Evolutionary conservation across 768 basidiomycete genomes (phyloP).

Genomic region (Phanerochaete sordida): DNA sequence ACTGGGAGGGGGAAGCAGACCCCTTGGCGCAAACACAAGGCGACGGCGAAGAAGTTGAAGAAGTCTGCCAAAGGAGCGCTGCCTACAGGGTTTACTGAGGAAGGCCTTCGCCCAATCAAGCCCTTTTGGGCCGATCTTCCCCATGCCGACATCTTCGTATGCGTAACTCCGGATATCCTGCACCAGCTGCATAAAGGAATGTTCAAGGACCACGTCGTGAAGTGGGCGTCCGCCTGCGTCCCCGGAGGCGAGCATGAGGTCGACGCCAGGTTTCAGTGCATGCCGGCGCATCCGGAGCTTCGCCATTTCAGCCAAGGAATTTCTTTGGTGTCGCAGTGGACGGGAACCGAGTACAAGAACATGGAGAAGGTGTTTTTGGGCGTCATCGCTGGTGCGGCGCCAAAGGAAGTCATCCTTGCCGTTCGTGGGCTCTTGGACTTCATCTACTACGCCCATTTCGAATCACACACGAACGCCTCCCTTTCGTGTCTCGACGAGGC

Average conservation of each 20-base stretch:
- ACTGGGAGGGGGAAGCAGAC: neutral
- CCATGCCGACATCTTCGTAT: conserved; percentile 34
- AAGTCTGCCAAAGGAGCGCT: neutral
- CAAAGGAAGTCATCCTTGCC: conserved; percentile 17
- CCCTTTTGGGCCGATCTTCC: conserved; percentile 44
- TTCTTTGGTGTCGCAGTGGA: conserved; percentile 37
- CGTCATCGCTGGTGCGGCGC: conserved; percentile 21
- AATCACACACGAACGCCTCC: conserved; percentile 19
- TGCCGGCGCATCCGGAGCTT: conserved; percentile 29
- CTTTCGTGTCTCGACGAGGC: conserved; percentile 13
- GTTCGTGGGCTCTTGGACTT: conserved; percentile 26
- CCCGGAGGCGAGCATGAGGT: conserved; percentile 26
- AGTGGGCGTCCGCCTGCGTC: conserved; percentile 18
- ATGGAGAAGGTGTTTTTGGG: conserved; percentile 27
- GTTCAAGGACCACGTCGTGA: conserved; percentile 40
- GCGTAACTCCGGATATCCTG: conserved; percentile 39
- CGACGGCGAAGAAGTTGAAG: neutral
- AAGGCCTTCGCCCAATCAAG: conserved; percentile 14
- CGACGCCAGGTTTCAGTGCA: conserved; percentile 31
- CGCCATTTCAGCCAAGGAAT: conserved; percentile 43
- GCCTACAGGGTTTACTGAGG: conserved; percentile 1
- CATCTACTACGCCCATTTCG: conserved; percentile 25
- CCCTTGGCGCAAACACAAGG: conserved; percentile 1
- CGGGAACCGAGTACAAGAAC: conserved; percentile 39
- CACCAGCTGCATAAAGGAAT: conserved; percentile 48